A percentile compares a stretch with the other conserved stretches of the same genome.
These are phyloP conservation scores for Blastocystis sp. DNA, from an alignment of 352 stramenopile genomes.

Conservation along the genomic window DNA sequence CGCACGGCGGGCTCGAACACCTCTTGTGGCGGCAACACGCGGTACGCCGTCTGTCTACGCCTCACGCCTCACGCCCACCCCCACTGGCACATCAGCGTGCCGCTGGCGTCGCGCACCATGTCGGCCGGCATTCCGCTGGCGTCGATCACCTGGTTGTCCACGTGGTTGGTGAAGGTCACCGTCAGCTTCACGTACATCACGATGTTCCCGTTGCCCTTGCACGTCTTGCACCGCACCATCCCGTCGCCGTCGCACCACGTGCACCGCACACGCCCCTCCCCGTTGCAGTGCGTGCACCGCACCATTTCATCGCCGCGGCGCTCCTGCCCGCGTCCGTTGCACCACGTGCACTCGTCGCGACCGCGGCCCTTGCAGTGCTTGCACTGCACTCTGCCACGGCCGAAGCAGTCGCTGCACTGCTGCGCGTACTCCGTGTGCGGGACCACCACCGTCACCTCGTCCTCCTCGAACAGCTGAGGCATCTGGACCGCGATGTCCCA, in stretches of 20 bases:
- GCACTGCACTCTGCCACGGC: constrained; percentile 44
- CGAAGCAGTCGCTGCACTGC: constrained; percentile 16
- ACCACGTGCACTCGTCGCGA: not conserved
- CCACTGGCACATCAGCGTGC: constrained; percentile 11
- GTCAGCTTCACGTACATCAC: constrained; percentile 57
- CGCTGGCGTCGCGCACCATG: not conserved
- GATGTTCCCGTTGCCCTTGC: constrained; percentile 22
- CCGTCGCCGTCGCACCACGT: constrained; percentile 29
- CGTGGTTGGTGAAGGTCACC: constrained; percentile 49
- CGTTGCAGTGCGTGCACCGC: constrained; percentile 19
- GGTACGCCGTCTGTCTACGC: constrained; percentile 48
- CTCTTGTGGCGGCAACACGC: constrained; percentile 38
- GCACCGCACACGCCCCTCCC: constrained; percentile 14
- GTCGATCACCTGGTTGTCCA: constrained; percentile 28
- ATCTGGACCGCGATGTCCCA: constrained; percentile 29
- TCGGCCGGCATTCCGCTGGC: constrained; percentile 24
- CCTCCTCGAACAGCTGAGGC: constrained; percentile 32
- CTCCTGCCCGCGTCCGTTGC: not conserved
- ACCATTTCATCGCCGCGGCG: not conserved
- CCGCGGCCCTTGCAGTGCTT: constrained; percentile 24
- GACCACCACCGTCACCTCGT: not conserved
- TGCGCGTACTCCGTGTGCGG: constrained; percentile 64
- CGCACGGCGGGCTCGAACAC: constrained; percentile 29
- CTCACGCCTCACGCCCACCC: not conserved
- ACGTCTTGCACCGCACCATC: constrained; percentile 26